Evolutionary conservation across 1,284 basidiomycete species (phyloP), one percentile per base, ranked within the genome.

Genomic region (Sanghuangporus sanghuang): DNA sequence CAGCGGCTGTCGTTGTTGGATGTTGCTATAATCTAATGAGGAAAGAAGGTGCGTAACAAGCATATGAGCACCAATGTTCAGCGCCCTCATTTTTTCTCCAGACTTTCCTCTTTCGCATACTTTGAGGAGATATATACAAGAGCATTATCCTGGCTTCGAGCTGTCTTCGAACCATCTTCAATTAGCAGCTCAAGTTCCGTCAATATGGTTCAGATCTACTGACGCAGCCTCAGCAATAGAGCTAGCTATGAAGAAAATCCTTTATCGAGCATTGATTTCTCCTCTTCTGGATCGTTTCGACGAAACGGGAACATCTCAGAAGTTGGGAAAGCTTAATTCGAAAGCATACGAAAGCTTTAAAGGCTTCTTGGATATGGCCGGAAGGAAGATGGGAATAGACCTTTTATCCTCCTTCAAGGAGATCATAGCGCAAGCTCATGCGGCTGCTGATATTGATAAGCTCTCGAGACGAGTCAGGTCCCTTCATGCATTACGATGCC

Each of bases 241-340:
- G 38, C 74, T 88, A 0, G 79, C 86, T 1, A 73, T 86, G 48
- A 78, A 81, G 27, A 90, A 90, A 70, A 80, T 89, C 39, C 80
- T 83, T 8, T 90, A 85, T 80, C 77, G 88, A 16, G 86, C 87
- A 0, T 73, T 89, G 32, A 69, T 85, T 21, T 49, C 59, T 6
- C 49, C 53, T 57, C 52, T 35, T 38, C 8, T 53, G 36, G 5
- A 36, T 35, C 8, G 32, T 12, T 18, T 5, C 57, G 23, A 44
- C 21, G 32, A 4, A 14, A 9, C 23, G 32, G 18, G n/a, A 7
- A 14, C n/a, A 23, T 23, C 50, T 58, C 40, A 56, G 50, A 71
- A 73, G 12, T 55, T 77, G 8, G 77, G 77, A 0, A 71, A 75
- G 57, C 67, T 78, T 44, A 75, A 72, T 61, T 72, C 75, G 61